Evolutionary conservation across 1,284 basidiomycete genomes (phyloP), one percentile per base, ranked within the genome.

Genomic region (Leccinum solheimii): DNA sequence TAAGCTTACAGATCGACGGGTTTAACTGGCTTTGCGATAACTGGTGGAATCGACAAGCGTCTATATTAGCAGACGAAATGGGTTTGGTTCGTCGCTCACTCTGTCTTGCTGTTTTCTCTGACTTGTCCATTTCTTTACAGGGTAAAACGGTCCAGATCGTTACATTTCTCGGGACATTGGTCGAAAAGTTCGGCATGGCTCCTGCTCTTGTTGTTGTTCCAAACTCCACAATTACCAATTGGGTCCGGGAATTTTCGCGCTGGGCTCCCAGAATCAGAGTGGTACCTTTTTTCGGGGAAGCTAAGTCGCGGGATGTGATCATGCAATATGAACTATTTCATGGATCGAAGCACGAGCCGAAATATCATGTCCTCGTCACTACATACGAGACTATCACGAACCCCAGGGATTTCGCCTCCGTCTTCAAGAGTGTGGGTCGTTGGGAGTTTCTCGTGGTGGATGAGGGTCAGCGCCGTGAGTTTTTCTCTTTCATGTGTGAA

Each of bases 51-150:
- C 82, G 84, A 51, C 93, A 95, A 65, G 87, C 90, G 43, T 95
- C 92, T 67, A 98, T 98, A 66, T 83, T 98, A n/a, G 95, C 96
- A 3, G 97, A 99, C 72, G 97, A 98, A 77, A 98, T 99, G 97
- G 95, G 94, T 58, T 76, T 96, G 67, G 91, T 91, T 74, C 62
- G 85, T 56, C 32, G 13, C 48, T 26, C 38, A 30, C 27, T 26
- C 7, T 40, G 11, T 32, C 38, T 32, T 48, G 60, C 43, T 32
- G 58, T 27, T 21, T 64, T 10, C 14, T 38, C 56, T 55, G 23
- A 72, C 55, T 60, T 16, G 13, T 16, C 13, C 21, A 1, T 23
- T 23, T 1, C 16, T 63, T 38, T 54, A 9, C 66, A 96, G 86
- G 94, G 94, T 0, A 96, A 96, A 81, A 98, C 96, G 0, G 92